phyloP scores from a whole-genome alignment of 2,329 filamentous ascomycete genomes.

The Fusarium sororula region DNA sequence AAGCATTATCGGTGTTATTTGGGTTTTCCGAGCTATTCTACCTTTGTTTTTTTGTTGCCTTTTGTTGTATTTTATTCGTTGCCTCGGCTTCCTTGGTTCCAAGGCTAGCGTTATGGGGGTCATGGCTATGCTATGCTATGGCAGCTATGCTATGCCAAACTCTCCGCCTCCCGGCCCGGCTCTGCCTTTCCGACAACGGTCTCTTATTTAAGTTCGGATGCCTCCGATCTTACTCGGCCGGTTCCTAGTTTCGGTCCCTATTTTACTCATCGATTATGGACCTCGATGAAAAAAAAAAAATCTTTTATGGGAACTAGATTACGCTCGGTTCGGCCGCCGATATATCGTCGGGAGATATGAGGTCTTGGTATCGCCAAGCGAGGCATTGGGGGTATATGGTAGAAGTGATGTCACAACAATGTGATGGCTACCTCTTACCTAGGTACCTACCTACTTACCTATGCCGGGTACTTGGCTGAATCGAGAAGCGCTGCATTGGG shows the following conservation, averaged over 20 bases:
- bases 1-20: slow-evolving; percentile 45
- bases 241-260: slow-evolving; percentile 6
- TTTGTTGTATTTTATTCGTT: slow-evolving; percentile 11
- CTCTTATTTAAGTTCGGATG: slow-evolving; percentile 6
- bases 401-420: neutral
- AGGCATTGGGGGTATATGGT: neutral
- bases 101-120: neutral
- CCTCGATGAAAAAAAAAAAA: neutral
- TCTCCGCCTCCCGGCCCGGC: neutral
- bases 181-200: slow-evolving; percentile 5
- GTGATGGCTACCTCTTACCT: neutral
- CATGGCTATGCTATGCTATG: neutral
- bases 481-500: neutral
- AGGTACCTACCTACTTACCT: neutral
- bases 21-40: slow-evolving; percentile 10
- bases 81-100: neutral
- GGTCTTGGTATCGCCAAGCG: neutral
- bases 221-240: slow-evolving; percentile 17
- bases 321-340: neutral
- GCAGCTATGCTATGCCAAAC: neutral
- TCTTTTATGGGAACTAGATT: neutral
- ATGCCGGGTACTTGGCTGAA: neutral
- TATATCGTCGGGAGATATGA: neutral
- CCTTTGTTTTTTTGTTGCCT: neutral
- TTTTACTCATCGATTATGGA: slow-evolving; percentile 7